A percentile compares a stretch with the other conserved stretches of the same genome.
Conservation (phyloP, 805 yeast genomes). For the Saccharomycopsis oosterbeekiorum region DNA sequence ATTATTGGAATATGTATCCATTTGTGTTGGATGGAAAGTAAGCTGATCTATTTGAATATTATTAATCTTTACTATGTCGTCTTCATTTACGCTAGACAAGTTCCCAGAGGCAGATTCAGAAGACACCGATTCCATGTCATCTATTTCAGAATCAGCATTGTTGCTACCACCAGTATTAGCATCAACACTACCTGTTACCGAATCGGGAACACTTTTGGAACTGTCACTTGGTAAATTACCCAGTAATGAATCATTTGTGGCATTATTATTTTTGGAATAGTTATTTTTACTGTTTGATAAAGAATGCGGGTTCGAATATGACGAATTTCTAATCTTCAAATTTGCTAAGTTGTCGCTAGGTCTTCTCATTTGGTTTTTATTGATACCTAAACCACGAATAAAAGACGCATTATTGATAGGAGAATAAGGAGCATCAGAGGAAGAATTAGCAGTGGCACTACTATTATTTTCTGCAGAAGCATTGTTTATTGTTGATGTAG, state of each 20-base stretch:
- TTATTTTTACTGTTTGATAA: conserved; percentile 3
- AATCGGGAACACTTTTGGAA: not conserved
- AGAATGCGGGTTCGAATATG: conserved; percentile 17
- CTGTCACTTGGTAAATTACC: not conserved
- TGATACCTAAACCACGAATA: conserved; percentile 18
- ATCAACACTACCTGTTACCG: not conserved
- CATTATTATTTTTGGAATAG: not conserved
- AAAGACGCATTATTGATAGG: conserved; percentile 15
- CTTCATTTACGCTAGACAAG: conserved; percentile 13
- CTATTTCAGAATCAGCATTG: not conserved
- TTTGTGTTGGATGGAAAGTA: not conserved
- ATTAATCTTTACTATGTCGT: not conserved
- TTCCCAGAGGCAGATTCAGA: not conserved
- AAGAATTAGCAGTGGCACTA: conserved; percentile 4
- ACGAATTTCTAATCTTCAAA: conserved; percentile 11
- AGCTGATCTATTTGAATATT: not conserved
- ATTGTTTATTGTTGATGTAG: conserved; percentile 5
- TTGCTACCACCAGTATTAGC: not conserved
- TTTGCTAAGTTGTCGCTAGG: conserved; percentile 16
- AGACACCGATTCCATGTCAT: not conserved
- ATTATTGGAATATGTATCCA: not conserved
- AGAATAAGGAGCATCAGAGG: conserved; percentile 5
- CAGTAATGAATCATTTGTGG: not conserved
- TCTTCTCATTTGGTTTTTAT: conserved; percentile 13
- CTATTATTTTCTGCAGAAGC: not conserved